These are phyloP conservation scores for Geotrichum klebahnii DNA, from an alignment of 1,139 yeast species.

Conservation along the genomic window DNA sequence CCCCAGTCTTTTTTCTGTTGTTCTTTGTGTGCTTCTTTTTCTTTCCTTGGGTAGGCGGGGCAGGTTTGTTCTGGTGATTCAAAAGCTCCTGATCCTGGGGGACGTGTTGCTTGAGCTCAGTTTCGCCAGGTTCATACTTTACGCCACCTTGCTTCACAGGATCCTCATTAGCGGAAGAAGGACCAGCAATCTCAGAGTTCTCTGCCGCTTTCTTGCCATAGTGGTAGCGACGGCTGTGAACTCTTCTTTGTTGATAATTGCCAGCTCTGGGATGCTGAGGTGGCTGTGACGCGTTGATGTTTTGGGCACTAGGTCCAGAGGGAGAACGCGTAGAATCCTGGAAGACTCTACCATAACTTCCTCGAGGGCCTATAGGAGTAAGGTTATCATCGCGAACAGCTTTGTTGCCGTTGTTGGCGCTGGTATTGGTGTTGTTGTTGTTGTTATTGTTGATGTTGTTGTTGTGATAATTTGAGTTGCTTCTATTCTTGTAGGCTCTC, in stretches of 20 bases:
- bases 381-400: slow-evolving; percentile 1
- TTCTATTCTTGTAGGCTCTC: slow-evolving; percentile 3
- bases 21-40: slow-evolving; percentile 10
- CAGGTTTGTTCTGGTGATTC: too few species aligned
- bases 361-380: slow-evolving; percentile 13
- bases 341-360: slow-evolving; percentile 1
- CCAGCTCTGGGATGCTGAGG: slow-evolving; percentile 11
- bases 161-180: not conserved
- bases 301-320: not conserved
- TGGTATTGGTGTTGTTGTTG: too few species aligned
- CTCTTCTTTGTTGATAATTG: slow-evolving; percentile 3
- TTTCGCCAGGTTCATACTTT: not conserved
- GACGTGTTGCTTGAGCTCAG: not conserved
- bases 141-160: not conserved
- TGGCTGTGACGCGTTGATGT: slow-evolving; percentile 6
- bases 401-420: not conserved
- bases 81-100: not conserved
- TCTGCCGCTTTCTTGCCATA: not conserved
- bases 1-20: slow-evolving; percentile 3
- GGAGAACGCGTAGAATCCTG: slow-evolving; percentile 13
- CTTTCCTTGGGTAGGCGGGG: not conserved
- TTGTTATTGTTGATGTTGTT: not conserved
- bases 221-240: slow-evolving; percentile 3
- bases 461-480: not conserved
- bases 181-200: not conserved